phyloP scores from a whole-genome alignment of 345 rosid species.

The Citrus australasica region DNA sequence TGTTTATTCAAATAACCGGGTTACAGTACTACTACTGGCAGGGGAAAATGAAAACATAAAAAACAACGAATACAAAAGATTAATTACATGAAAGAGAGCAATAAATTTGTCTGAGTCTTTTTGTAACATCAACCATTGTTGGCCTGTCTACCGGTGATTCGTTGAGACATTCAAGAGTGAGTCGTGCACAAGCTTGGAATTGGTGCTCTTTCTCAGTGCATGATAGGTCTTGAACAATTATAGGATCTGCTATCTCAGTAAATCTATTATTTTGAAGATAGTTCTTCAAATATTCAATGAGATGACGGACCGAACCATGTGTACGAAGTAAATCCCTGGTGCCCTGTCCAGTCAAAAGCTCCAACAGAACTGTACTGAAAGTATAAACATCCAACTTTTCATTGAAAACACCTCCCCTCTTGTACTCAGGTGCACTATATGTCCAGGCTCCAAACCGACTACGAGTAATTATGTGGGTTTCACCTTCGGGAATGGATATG shows the following conservation, averaged over 20 bases:
- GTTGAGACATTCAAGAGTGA: no score
- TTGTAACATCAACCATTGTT: no score
- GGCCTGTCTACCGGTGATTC: no score
- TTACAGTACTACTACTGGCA: no score
- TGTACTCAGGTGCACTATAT: conserved; percentile 1
- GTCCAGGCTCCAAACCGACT: neutral
- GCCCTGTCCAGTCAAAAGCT: neutral
- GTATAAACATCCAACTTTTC: conserved; percentile 29
- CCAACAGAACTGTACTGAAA: neutral
- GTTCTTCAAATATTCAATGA: neutral
- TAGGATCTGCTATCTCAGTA: conserved; percentile 7
- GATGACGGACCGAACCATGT: no score
- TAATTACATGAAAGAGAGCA: no score
- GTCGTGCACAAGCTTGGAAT: neutral
- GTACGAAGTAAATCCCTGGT: no score
- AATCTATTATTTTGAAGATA: neutral
- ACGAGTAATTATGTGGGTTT: neutral
- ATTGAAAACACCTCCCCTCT: neutral
- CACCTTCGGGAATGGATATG: conserved; percentile 22
- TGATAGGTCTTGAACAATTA: neutral
- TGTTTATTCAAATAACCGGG: no score
- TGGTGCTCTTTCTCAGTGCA: neutral
- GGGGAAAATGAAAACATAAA: no score
- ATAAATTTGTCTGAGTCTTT: no score
- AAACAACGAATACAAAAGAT: no score